phyloP scores from a whole-genome alignment of 176 grass and related monocot genomes.

The Carex scoparia region DNA sequence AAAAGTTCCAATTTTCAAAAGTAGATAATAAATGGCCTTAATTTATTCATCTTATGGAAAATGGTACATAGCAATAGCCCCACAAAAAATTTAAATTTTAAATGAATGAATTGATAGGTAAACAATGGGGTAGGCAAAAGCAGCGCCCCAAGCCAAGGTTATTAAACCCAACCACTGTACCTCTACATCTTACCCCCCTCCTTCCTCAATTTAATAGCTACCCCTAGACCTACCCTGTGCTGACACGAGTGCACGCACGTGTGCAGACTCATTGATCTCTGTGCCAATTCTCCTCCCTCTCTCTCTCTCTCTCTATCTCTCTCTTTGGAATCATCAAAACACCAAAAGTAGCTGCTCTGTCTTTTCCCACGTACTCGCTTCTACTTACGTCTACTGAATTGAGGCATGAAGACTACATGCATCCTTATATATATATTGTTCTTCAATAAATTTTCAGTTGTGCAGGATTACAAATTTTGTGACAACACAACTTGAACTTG shows the following conservation, averaged over 20 bases:
- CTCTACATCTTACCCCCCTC: not conserved
- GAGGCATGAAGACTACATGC: not conserved
- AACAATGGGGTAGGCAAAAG: slow-evolving; percentile 37
- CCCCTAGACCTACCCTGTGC: slow-evolving; percentile 42
- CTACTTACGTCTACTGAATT: slow-evolving; percentile 1
- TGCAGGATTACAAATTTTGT: not conserved
- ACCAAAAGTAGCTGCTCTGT: not conserved
- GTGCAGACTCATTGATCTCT: slow-evolving; percentile 44
- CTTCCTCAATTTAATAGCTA: slow-evolving; percentile 26
- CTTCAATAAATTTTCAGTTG: not conserved
- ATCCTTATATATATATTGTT: not conserved
- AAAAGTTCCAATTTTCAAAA: not conserved
- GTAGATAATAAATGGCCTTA: not conserved
- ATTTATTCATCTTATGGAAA: slow-evolving; percentile 7
- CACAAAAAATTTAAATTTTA: slow-evolving; percentile 4
- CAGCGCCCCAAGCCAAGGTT: slow-evolving; percentile 31
- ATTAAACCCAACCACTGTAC: slow-evolving; percentile 41
- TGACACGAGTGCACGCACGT: slow-evolving; percentile 70
- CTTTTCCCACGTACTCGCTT: not conserved
- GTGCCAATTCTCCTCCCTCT: slow-evolving; percentile 27
- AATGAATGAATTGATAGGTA: slow-evolving; percentile 35
- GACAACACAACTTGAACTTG: not conserved
- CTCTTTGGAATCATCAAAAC: not conserved
- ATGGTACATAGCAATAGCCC: slow-evolving; percentile 6
- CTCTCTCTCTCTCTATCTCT: not conserved